Evolutionary conservation across 2,329 filamentous ascomycete species (phyloP), one percentile per base, ranked within the genome.

Genomic region (Penicillium freii): DNA sequence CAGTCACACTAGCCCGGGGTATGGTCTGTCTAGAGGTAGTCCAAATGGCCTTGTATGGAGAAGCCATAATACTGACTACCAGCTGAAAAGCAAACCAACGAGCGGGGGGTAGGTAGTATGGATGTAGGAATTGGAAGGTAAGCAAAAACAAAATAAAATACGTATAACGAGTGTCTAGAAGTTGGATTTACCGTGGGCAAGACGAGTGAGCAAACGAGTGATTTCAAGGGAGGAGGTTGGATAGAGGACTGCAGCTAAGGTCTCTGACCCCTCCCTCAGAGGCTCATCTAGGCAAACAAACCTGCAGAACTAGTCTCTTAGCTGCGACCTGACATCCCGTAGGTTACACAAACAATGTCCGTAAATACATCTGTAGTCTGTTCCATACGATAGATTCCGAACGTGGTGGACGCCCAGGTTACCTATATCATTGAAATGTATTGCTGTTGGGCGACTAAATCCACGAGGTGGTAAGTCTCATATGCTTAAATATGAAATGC

Each of bases 231-330:
- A 36, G 34, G 46, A 44, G n/a, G 19, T 52, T 38, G 23, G 39
- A 45, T 15, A 23, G 23, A 44, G 31, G 38, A 21, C 39, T 38
- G 29, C 17, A 42, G 53, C 31, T 25, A 10, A 36, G 27, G 31
- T 38, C 38, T 39, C 15, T 25, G 29, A 27, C 38, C 52, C 44
- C 52, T 48, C 52, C 44, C 52, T 48, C 39, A 21, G 36, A 47
- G 27, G 17, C 19, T 33, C 25, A 33, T 49, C 10, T 49, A 34
- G 17, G 45, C 27, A 31, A 43, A 36, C 27, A 31, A 43, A 36
- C 49, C 31, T 55, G 46, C 39, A 47, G 33, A 27, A 46, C 11
- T 53, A 39, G 42, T 39, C 23, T 23, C 29, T 27, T 36, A 42
- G 29, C 29, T 21, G 13, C 29, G 31, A 45, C 21, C 21, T 43